A percentile compares a stretch with the other conserved stretches of the same genome.
Evolutionary conservation across 2,329 filamentous ascomycete species (phyloP).

Genomic region (Thielaviopsis punctulata): DNA sequence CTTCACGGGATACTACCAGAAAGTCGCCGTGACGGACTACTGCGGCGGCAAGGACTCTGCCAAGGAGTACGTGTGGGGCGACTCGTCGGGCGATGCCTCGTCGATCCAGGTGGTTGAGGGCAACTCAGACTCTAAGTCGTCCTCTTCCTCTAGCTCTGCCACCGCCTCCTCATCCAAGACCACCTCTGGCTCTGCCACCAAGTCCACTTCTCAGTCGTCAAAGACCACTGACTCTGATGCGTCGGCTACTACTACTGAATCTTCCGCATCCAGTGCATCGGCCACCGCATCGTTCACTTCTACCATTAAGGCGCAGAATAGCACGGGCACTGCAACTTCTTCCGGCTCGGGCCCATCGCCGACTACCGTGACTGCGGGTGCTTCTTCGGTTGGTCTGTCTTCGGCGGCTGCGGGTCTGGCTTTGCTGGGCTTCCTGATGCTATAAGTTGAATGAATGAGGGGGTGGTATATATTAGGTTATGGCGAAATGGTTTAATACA

Average conservation of each 20-base stretch:
- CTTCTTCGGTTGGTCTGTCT: slow-evolving; percentile 1
- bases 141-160: slow-evolving; percentile 10
- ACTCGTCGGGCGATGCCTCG: slow-evolving; percentile 30
- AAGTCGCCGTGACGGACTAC: slow-evolving; percentile 36
- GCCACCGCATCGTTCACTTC: not conserved
- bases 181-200: not conserved
- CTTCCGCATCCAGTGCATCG: not conserved
- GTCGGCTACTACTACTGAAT: not conserved
- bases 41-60: slow-evolving; percentile 28
- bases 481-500: no score
- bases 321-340: not conserved
- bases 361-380: not conserved
- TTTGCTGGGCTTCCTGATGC: slow-evolving; percentile 4
- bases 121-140: slow-evolving; percentile 12
- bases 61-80: slow-evolving; percentile 32
- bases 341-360: not conserved
- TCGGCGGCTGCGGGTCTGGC: slow-evolving; percentile 8
- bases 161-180: slow-evolving; percentile 13
- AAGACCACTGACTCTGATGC: not conserved
- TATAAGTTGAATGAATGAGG: slow-evolving; percentile 4
- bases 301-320: not conserved
- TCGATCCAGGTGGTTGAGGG: slow-evolving; percentile 34
- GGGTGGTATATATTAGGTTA: no score
- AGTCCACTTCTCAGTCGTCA: no score
- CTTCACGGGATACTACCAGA: slow-evolving; percentile 40